Evolutionary conservation across 2,329 filamentous ascomycete genomes (phyloP), one percentile per base, ranked within the genome.

Genomic region (Paraphoma chrysanthemicola): DNA sequence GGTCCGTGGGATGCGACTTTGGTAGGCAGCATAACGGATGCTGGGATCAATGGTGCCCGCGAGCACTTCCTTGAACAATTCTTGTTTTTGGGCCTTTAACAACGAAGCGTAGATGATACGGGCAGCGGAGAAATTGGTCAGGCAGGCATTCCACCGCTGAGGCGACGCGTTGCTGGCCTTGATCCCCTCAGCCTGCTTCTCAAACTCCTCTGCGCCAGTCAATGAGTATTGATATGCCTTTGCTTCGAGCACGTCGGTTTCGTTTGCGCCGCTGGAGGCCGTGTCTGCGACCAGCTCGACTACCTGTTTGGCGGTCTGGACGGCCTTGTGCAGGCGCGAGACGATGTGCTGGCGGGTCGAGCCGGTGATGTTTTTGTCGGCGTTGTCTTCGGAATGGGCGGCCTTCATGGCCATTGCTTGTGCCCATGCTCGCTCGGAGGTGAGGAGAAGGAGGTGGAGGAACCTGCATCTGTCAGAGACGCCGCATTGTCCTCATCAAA

Each of bases 381-480:
- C 81, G 58, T 89, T 88, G 67, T 95, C 92, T 67, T 90, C 85
- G 39, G 91, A 86, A 74, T 96, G 92, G 17, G 87, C 82, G 4
- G 92, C 86, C 78, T 96, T 97, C 85, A 97, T 92, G 73, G 90
- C 88, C 93, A 98, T 96, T 55, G 93, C 94, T 77, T 97, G 90
- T 38, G 95, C 94, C 92, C 93, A 98, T 49, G 93, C 92, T 62
- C 95, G 87, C 80, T 99, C 95, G 58, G 93, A 88, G 39, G 88
- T 91, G 70, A 97, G 87, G 54, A 99, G 84, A 31, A 94, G 83
- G n/a, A 97, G 83, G 31, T 70, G 68, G 17, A 72, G 69, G 45
- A 66, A 69, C 56, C 69, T 71, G 49, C 12, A 8, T 10, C 10
- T 39, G 50, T 67, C 46, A 64, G 56, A 23, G 18, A 31, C 4